Conservation (phyloP, 148 eudicot genomes). For the Rhododendron molle region DNA sequence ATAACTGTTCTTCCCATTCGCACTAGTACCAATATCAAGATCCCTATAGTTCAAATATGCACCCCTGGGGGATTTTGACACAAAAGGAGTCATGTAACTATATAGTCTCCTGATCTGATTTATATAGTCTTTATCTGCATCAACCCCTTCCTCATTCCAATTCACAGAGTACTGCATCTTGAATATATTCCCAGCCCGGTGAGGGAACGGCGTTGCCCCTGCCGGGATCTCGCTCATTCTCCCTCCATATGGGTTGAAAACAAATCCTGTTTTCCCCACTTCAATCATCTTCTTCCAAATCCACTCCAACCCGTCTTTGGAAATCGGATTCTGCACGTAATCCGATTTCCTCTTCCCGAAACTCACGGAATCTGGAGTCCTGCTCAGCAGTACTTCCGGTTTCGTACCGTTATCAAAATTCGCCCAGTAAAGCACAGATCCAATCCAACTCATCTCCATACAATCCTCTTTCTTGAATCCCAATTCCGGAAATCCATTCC, state of each 20-base stretch:
- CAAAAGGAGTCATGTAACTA: conserved; percentile 33
- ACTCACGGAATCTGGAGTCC: background rate
- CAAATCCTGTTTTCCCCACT: conserved; percentile 15
- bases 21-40: conserved; percentile 28
- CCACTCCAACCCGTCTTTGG: conserved; percentile 27
- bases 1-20: conserved; percentile 8
- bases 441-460: conserved; percentile 33
- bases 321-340: conserved; percentile 28
- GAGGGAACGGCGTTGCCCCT: conserved; percentile 29
- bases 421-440: conserved; percentile 24
- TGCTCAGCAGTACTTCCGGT: conserved; percentile 9
- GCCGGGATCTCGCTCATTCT: conserved; percentile 29
- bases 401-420: conserved; percentile 19
- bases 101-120: conserved; percentile 17
- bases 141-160: conserved; percentile 26
- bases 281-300: conserved; percentile 38
- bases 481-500: conserved; percentile 25
- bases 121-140: conserved; percentile 7
- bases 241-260: conserved; percentile 37
- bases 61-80: conserved; percentile 31
- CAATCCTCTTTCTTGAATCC: conserved; percentile 25
- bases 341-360: conserved; percentile 35
- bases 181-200: conserved; percentile 35
- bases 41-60: conserved; percentile 40
- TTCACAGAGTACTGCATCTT: conserved; percentile 30